Percentiles rank a stretch among this genome's conserved stretches.
These are phyloP conservation scores for Arachnopeziza araneosa DNA, from an alignment of 2,329 filamentous ascomycete species.

Conservation along the genomic window DNA sequence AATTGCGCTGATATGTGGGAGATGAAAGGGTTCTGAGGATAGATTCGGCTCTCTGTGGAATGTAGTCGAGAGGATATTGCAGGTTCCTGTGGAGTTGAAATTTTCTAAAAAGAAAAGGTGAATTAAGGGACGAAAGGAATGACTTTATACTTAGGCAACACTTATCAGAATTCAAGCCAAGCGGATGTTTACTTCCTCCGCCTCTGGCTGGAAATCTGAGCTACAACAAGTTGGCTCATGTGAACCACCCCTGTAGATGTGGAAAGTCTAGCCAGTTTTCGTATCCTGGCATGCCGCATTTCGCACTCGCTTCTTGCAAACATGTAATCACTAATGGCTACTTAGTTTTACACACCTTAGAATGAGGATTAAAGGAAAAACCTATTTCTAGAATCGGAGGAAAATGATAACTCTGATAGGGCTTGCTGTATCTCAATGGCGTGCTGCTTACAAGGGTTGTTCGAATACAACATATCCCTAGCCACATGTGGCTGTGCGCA, in stretches of 20 bases:
- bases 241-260: neutral
- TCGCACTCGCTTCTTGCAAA: neutral
- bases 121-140: neutral
- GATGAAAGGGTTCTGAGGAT: too few species aligned
- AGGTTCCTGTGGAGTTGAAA: neutral
- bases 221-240: neutral
- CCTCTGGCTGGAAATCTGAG: neutral
- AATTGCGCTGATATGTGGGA: too few species aligned
- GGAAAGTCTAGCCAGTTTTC: neutral
- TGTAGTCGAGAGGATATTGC: too few species aligned
- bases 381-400: neutral
- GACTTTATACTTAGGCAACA: neutral
- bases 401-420: too few species aligned
- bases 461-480: neutral
- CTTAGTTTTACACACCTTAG: neutral
- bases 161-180: neutral
- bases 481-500: neutral
- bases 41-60: too few species aligned
- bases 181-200: neutral
- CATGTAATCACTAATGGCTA: too few species aligned
- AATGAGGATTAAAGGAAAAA: neutral
- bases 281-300: neutral
- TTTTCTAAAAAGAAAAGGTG: neutral
- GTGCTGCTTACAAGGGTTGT: neutral
- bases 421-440: too few species aligned